Percentiles rank a stretch among this genome's conserved stretches.
These are phyloP conservation scores for Suhomyces sp. DNA, from an alignment of 805 yeast genomes.

Conservation along the genomic window DNA sequence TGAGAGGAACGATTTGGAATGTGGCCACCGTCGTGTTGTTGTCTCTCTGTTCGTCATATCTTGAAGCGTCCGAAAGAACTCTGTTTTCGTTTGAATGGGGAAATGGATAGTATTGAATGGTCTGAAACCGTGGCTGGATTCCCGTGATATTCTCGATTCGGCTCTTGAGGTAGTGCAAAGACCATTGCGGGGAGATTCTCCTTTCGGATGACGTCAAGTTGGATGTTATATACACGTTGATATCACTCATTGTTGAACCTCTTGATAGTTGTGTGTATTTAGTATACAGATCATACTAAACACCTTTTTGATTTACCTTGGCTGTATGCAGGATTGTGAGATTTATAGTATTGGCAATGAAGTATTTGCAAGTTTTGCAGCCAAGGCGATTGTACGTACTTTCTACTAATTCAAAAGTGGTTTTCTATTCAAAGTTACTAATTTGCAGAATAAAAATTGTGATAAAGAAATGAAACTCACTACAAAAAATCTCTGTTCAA, in stretches of 20 bases:
- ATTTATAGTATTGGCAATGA: no score
- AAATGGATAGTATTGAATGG: slow-evolving; percentile 44
- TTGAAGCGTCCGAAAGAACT: slow-evolving; percentile 20
- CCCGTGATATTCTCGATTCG: slow-evolving; percentile 74
- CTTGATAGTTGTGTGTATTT: no score
- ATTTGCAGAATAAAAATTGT: no score
- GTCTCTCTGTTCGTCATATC: slow-evolving; percentile 15
- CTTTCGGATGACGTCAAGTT: slow-evolving; percentile 68
- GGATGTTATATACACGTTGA: slow-evolving; percentile 61
- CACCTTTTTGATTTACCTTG: no score
- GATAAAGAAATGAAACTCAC: no score
- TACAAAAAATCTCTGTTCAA: no score
- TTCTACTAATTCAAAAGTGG: no score
- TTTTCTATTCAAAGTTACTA: no score
- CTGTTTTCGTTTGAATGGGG: slow-evolving; percentile 36
- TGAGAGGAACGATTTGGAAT: slow-evolving; percentile 34
- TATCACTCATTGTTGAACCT: slow-evolving; percentile 38
- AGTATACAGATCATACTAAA: no score
- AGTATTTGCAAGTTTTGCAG: no score
- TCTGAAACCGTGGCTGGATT: slow-evolving; percentile 58
- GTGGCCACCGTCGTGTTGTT: slow-evolving; percentile 20
- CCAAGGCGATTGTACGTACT: no score
- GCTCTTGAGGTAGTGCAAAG: slow-evolving; percentile 48
- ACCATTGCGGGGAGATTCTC: slow-evolving; percentile 63
- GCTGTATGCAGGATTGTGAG: no score